Evolutionary conservation across 1,139 yeast species (phyloP).

Genomic region (Suzukiozyma palmioleophila): DNA sequence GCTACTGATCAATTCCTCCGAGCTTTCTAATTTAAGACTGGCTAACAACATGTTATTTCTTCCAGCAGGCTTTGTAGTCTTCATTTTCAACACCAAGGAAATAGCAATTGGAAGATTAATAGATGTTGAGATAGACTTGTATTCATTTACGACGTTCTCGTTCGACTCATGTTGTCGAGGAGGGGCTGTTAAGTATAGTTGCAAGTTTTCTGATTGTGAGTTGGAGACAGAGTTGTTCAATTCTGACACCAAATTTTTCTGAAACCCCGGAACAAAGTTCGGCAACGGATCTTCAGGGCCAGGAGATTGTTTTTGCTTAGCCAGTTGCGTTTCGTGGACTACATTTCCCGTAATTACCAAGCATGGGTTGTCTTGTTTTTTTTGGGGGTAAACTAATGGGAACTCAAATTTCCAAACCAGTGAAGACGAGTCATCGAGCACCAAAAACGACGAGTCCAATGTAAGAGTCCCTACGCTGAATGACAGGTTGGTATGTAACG

Average conservation of each 20-base stretch:
- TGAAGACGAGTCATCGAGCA: slow-evolving; percentile 9
- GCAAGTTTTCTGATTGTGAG: neutral
- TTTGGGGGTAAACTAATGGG: slow-evolving; percentile 35
- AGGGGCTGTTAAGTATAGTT: neutral
- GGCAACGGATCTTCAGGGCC: neutral
- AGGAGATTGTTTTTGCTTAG: slow-evolving; percentile 15
- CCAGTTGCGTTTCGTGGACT: no score
- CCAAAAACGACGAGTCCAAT: slow-evolving; percentile 9
- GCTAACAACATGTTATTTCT: slow-evolving; percentile 48
- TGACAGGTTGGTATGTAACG: neutral
- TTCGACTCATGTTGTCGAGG: neutral
- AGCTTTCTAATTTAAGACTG: slow-evolving; percentile 52
- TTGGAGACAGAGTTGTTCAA: slow-evolving; percentile 12
- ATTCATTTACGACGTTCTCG: neutral
- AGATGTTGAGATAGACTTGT: slow-evolving; percentile 2
- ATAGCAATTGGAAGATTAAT: slow-evolving; percentile 19
- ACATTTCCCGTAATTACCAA: slow-evolving; percentile 15
- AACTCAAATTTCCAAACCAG: slow-evolving; percentile 32
- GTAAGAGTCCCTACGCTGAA: slow-evolving; percentile 14
- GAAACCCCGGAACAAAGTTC: neutral
- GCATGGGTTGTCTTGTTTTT: slow-evolving; percentile 28
- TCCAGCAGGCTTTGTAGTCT: slow-evolving; percentile 56
- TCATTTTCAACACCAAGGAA: slow-evolving; percentile 45
- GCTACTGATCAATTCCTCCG: slow-evolving; percentile 35
- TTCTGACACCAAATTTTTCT: slow-evolving; percentile 20